phyloP scores from a whole-genome alignment of 331 rosid species.

The Spiraea crenata region DNA sequence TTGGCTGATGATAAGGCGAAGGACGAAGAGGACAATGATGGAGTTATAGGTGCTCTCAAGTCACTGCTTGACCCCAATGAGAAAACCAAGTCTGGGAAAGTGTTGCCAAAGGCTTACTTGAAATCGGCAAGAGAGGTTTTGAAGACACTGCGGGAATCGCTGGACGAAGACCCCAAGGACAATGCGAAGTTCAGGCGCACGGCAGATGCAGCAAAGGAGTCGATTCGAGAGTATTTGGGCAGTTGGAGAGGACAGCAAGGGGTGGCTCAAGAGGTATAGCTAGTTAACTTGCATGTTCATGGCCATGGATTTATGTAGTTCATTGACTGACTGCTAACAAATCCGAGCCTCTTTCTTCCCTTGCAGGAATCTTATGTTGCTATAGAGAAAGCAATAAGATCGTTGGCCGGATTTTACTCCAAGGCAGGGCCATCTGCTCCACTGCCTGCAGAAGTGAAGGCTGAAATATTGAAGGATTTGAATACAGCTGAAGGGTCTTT shows the following conservation, averaged over 20 bases:
- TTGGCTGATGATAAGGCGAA: constrained; percentile 55
- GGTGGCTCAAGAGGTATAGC: constrained; percentile 59
- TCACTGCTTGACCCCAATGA: constrained; percentile 70
- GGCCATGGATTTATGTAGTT: constrained; percentile 6
- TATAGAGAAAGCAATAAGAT: constrained; percentile 79
- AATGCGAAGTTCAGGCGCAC: constrained; percentile 71
- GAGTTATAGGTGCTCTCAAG: constrained; percentile 56
- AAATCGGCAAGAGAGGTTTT: constrained; percentile 78
- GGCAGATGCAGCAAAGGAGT: constrained; percentile 97
- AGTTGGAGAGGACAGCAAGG: constrained; percentile 73
- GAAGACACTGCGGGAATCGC: constrained; percentile 76
- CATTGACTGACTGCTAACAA: background rate
- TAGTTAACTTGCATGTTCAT: background rate
- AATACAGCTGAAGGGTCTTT: constrained; percentile 62
- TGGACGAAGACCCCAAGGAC: constrained; percentile 59
- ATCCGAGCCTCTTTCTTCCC: background rate
- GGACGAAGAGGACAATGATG: constrained; percentile 45
- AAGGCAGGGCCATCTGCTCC: constrained; percentile 90
- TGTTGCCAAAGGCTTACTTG: constrained; percentile 81
- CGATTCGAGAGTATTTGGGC: constrained; percentile 80
- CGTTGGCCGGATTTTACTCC: constrained; percentile 76
- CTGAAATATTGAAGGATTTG: constrained; percentile 64
- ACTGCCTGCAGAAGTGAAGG: constrained; percentile 61
- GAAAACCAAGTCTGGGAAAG: constrained; percentile 68
- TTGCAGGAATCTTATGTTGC: constrained; percentile 74